Evolutionary conservation across 2,329 filamentous ascomycete species (phyloP).

Genomic region (Trichoderma guizhouense): DNA sequence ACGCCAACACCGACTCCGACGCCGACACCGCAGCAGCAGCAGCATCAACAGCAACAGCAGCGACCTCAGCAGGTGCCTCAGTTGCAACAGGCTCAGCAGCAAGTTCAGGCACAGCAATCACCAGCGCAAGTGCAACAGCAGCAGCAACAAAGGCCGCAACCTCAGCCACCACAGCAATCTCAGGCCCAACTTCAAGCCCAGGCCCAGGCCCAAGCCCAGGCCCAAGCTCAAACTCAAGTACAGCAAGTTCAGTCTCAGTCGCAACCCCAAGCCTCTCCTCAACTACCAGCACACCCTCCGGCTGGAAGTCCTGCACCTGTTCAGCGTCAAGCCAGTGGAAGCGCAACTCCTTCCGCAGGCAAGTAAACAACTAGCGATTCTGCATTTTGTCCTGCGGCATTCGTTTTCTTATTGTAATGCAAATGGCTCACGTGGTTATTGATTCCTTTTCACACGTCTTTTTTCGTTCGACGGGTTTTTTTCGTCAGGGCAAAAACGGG

Average conservation of each 20-base stretch:
- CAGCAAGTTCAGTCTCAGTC: slow-evolving; percentile 20
- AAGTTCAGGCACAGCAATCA: slow-evolving; percentile 10
- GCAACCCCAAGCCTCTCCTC: slow-evolving; percentile 21
- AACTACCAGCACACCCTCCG: slow-evolving; percentile 7
- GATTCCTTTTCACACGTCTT: background rate
- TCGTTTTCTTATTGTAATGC: background rate
- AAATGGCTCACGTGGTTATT: background rate
- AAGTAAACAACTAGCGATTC: slow-evolving; percentile 21
- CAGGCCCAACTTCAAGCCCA: slow-evolving; percentile 13
- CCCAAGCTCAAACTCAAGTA: slow-evolving; percentile 16
- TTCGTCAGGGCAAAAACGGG: background rate
- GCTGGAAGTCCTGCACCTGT: slow-evolving; percentile 23
- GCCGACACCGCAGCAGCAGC: slow-evolving; percentile 22
- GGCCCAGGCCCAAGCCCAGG: background rate
- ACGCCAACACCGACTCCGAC: background rate
- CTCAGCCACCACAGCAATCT: background rate
- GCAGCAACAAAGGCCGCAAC: slow-evolving; percentile 17
- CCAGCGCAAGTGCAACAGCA: slow-evolving; percentile 17
- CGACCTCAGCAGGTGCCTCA: slow-evolving; percentile 25
- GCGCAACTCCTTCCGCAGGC: slow-evolving; percentile 37
- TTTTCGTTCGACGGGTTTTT: background rate
- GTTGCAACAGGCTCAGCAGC: slow-evolving; percentile 12
- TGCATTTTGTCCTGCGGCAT: background rate
- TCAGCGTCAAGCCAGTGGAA: slow-evolving; percentile 38
- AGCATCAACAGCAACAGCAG: slow-evolving; percentile 19